phyloP scores from a whole-genome alignment of 1,139 yeast species.

The Geotrichum aggregatum region DNA sequence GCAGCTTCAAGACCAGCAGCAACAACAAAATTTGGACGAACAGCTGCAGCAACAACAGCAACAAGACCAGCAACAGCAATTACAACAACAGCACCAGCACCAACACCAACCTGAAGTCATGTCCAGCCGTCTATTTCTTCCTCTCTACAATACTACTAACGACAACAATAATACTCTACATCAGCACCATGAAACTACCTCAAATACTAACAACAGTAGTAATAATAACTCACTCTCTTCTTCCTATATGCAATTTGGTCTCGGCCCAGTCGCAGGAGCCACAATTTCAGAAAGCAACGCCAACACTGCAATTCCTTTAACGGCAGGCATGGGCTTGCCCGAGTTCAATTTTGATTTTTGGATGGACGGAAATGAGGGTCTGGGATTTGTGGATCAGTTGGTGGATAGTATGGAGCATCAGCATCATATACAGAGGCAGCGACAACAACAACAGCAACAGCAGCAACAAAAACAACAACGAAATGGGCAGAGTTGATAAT shows the following conservation, averaged over 20 bases:
- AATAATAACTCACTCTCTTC: not conserved
- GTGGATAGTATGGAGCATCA: constrained; percentile 74
- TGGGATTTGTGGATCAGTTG: constrained; percentile 86
- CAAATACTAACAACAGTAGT: not conserved
- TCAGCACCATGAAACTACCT: too few relatives aligned
- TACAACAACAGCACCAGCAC: constrained; percentile 2
- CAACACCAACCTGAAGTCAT: not conserved
- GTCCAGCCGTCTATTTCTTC: not conserved
- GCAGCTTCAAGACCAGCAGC: constrained; percentile 10
- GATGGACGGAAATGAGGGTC: constrained; percentile 61
- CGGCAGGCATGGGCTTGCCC: constrained; percentile 25
- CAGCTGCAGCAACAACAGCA: constrained; percentile 9
- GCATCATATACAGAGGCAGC: constrained; percentile 28
- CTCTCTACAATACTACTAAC: not conserved
- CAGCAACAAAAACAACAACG: too few relatives aligned
- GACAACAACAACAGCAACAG: constrained; percentile 16
- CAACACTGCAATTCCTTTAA: constrained; percentile 7
- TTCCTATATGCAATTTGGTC: constrained; percentile 17
- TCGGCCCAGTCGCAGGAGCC: constrained; percentile 17
- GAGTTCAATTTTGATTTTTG: constrained; percentile 46
- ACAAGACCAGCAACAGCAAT: constrained; percentile 17
- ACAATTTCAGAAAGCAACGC: not conserved
- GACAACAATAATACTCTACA: not conserved
- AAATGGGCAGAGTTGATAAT: too few relatives aligned
- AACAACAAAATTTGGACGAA: constrained; percentile 14